Base-by-base conservation (phyloP, 768 basidiomycete species). In the Tylopilus plumbeoviolaceoides region DNA sequence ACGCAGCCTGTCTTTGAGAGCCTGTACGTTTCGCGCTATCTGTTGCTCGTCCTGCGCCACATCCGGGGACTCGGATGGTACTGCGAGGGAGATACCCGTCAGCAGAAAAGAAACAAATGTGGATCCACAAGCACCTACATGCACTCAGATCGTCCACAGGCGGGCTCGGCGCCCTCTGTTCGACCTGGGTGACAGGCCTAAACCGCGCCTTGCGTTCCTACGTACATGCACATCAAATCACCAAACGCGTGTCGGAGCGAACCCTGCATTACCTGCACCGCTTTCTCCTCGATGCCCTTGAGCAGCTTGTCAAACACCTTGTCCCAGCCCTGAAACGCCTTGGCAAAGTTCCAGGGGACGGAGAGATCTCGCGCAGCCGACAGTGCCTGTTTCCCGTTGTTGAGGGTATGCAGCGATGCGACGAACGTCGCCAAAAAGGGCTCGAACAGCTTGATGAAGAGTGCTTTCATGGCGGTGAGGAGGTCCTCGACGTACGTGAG, bases 401-500 rank as follows among this genome's bases (percentile, higher is more conserved):
- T 80, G 55, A 80, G 69, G 25, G 84, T 80, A 66, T 89, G 89
- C 38, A 95, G 71, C 15, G 91, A 93, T 7, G 88, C 84, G 38
- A 94, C 85, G 59, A 98, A 90, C 0, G 87, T 79, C 7, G 86
- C 75, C 25, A 98, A 73, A 67, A 93, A 87, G 0, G 91, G 91
- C 59, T 88, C 81, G 62, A 91, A 97, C 52, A 90, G 79, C 65
- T 91, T 85, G 60, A 95, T 73, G 65, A 98, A 99, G 42, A 95
- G 77, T 0, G 83, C 73, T 63, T 92, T 93, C 62, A 95, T 78
- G 5, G 89, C 81, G 12, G 73, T 72, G 23, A 99, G 78, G 18
- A 99, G 83, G 41, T 92, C 89, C 1, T 95, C 91, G 51, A 97
- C 87, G 65, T 98, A 98, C 9, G 93, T 86, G 35, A 99, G 79